phyloP scores from a whole-genome alignment of 2,329 filamentous ascomycete genomes.

The Fusarium abutilonis region DNA sequence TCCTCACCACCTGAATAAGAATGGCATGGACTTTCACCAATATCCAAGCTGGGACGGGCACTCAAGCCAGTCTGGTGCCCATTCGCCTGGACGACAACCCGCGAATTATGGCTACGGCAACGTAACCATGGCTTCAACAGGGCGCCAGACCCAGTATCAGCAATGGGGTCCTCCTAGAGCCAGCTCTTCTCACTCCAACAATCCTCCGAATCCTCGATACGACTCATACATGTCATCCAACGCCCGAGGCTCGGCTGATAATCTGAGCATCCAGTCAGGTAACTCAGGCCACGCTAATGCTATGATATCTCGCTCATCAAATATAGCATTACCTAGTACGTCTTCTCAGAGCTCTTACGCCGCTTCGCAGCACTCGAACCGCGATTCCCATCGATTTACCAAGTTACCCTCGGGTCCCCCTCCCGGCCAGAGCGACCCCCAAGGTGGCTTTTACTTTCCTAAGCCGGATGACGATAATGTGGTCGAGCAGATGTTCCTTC shows the following conservation, averaged over 20 bases:
- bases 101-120: constrained; percentile 58
- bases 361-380: constrained; percentile 55
- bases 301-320: constrained; percentile 46
- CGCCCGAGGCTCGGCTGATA: constrained; percentile 65
- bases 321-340: constrained; percentile 62
- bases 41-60: constrained; percentile 78
- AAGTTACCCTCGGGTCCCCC: constrained; percentile 58
- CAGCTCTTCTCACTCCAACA: constrained; percentile 64
- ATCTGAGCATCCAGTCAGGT: constrained; percentile 67
- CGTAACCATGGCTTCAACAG: constrained; percentile 76
- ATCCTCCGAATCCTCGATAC: constrained; percentile 66
- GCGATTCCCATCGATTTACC: constrained; percentile 62
- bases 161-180: constrained; percentile 72
- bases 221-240: constrained; percentile 70
- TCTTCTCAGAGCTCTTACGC: constrained; percentile 66
- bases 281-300: constrained; percentile 58
- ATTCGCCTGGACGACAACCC: constrained; percentile 71
- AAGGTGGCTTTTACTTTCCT: constrained; percentile 69
- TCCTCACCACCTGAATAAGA: constrained; percentile 85
- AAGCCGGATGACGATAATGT: constrained; percentile 82
- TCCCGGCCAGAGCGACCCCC: constrained; percentile 48
- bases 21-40: constrained; percentile 83
- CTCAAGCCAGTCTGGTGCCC: constrained; percentile 59
- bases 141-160: constrained; percentile 78
- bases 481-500: constrained; percentile 90